Evolutionary conservation across 768 basidiomycete genomes (phyloP), one percentile per base, ranked within the genome.

Genomic region (Coprinellus micaceus): DNA sequence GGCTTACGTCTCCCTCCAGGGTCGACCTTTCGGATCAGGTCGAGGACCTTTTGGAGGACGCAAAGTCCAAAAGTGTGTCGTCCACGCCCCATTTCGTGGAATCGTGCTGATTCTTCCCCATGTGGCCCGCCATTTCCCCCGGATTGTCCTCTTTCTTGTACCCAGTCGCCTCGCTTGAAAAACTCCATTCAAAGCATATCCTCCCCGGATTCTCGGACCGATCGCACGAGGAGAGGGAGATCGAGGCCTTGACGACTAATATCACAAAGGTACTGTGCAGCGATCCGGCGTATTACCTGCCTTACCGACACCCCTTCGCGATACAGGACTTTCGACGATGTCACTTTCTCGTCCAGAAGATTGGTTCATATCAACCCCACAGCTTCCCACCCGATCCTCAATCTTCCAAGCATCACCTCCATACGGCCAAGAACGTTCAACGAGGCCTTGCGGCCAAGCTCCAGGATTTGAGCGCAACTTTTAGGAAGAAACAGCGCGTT

Each of bases 161-260:
- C 54, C 61, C 70, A 98, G 97, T 98, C 66, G 71, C 78, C n/a
- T 74, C 82, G 6, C 85, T 99, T 39, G 97, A 98, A 71, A 97
- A 91, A 69, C 84, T 99, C 4, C 96, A 99, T 63, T 91, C 96
- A 61, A 97, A 91, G 69, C 95, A 97, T 70, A 89, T 88, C 56
- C 82, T 99, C 5, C 97, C 97, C 61, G 96, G 95, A 0, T 99
- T 99, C 69, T 83, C 93, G 67, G 97, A 99, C 81, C 89, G 97
- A 52, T 78, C 89, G 2, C 85, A 86, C 3, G 96, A 99, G 74
- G 96, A 98, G 73, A 82, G 85, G 58, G 95, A 98, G 69, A 99
- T 99, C 58, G 91, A 97, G 67, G 70, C 79, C 21, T 77, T 89
- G 48, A 95, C 95, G 3, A 83, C 80, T 37, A 87, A 91, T 64